These are phyloP conservation scores for Prototheca wickerhamii DNA, from an alignment of 163 green algal genomes.

Conservation along the genomic window DNA sequence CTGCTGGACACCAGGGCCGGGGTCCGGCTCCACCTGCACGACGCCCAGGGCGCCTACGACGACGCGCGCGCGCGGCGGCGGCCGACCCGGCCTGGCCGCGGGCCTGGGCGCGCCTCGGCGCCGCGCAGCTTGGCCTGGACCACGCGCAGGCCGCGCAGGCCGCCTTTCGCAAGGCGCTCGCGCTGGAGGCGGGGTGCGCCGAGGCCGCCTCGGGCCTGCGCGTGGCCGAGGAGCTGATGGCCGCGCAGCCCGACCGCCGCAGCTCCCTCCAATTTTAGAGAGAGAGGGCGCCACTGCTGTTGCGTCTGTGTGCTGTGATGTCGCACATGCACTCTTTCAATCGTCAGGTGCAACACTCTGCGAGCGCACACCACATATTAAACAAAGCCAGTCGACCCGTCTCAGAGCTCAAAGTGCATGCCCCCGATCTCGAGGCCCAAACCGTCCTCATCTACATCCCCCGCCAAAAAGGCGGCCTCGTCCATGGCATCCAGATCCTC, in stretches of 20 bases:
- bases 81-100: constrained; percentile 18
- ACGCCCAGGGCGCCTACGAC: constrained; percentile 12
- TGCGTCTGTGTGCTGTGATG: too few species aligned
- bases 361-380: too few species aligned
- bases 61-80: constrained; percentile 19
- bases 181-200: not conserved
- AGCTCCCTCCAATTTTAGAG: too few species aligned
- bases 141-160: constrained; percentile 8
- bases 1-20: constrained; percentile 6
- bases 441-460: too few species aligned
- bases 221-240: constrained; percentile 9
- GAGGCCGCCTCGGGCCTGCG: constrained; percentile 13
- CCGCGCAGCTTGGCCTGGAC: constrained; percentile 20
- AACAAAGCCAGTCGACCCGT: too few species aligned
- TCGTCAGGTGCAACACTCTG: too few species aligned
- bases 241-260: not conserved
- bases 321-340: too few species aligned
- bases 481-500: not conserved
- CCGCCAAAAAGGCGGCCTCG: too few species aligned
- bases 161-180: constrained; percentile 12
- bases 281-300: too few species aligned
- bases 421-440: too few species aligned
- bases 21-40: constrained; percentile 4
- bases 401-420: too few species aligned
- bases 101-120: constrained; percentile 24